A percentile compares a stretch with the other conserved stretches of the same genome.
These are phyloP conservation scores for Cutaneotrichosporon sp. DNA, from an alignment of 1,284 basidiomycete genomes.

Conservation along the genomic window DNA sequence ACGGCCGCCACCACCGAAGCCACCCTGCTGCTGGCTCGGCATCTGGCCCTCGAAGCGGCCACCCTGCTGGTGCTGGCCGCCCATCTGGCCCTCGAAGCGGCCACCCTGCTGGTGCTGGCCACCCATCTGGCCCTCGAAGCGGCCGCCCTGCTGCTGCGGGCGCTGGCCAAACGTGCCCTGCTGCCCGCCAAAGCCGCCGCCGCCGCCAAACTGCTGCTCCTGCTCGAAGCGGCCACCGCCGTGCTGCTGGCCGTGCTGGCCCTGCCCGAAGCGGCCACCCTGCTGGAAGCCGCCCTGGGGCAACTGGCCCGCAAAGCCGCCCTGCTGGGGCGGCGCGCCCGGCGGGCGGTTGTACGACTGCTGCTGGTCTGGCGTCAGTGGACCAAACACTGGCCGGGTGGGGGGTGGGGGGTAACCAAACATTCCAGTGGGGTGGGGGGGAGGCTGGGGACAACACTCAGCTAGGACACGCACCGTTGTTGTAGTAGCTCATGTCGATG, in stretches of 20 bases:
- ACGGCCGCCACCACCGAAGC: too few species aligned
- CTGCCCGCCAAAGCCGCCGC: slow-evolving; percentile 2
- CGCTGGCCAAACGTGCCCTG: slow-evolving; percentile 1
- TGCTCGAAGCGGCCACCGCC: slow-evolving; percentile 1
- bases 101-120: too few species aligned
- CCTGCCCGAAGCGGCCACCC: neutral
- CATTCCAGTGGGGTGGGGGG: too few species aligned
- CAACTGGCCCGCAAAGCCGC: neutral
- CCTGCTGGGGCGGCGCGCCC: too few species aligned
- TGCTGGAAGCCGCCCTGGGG: neutral
- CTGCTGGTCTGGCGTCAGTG: neutral
- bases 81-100: too few species aligned
- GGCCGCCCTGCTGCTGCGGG: neutral
- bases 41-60: too few species aligned
- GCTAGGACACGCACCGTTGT: neutral
- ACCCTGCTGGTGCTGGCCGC: too few species aligned
- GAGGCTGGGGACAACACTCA: too few species aligned
- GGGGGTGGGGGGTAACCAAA: too few species aligned
- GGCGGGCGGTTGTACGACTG: neutral
- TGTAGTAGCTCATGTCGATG: neutral
- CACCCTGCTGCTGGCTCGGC: too few species aligned
- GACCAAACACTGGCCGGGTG: too few species aligned
- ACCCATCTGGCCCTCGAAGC: too few species aligned
- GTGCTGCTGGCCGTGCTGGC: neutral
- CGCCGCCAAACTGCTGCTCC: slow-evolving; percentile 6